These are phyloP conservation scores for Chaetomium fimeti DNA, from an alignment of 495 filamentous ascomycete species.

Conservation along the genomic window DNA sequence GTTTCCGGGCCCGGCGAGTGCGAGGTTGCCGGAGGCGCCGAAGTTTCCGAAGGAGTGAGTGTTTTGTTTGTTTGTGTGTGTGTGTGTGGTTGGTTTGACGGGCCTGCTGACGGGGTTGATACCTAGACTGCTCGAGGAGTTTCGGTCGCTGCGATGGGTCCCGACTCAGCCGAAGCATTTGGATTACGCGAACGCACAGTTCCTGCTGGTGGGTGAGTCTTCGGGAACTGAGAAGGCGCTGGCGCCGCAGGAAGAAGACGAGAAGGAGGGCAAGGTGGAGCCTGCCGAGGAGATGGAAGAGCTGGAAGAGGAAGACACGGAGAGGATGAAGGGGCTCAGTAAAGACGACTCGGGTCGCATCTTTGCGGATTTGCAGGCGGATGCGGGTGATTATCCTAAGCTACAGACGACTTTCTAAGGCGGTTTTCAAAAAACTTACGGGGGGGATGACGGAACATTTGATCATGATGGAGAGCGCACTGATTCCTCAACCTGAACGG, in stretches of 20 bases:
- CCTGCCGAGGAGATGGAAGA: constrained; percentile 54
- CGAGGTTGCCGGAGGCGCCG: constrained; percentile 61
- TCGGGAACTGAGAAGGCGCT: constrained; percentile 62
- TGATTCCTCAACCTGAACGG: background rate
- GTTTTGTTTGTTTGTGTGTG: background rate
- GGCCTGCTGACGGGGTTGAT: background rate
- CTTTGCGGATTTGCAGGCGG: constrained; percentile 43
- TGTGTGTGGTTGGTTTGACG: background rate
- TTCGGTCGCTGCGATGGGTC: constrained; percentile 70
- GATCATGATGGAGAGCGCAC: no score
- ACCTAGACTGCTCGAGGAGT: constrained; percentile 63
- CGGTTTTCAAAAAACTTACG: background rate
- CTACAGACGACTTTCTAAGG: constrained; percentile 44
- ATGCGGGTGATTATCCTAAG: constrained; percentile 44
- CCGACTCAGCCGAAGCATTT: constrained; percentile 72
- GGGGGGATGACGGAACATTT: background rate
- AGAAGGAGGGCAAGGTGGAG: constrained; percentile 55
- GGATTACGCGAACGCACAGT: constrained; percentile 74
- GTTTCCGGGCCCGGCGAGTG: constrained; percentile 60
- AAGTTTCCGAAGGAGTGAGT: constrained; percentile 73
- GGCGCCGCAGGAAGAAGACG: constrained; percentile 56
- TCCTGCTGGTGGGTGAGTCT: constrained; percentile 77
- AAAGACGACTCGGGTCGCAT: constrained; percentile 43
- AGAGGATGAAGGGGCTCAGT: constrained; percentile 40
- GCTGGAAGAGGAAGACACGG: constrained; percentile 45